Base-by-base conservation (phyloP, 106 monocot species). In the Phalaenopsis aphrodite region DNA sequence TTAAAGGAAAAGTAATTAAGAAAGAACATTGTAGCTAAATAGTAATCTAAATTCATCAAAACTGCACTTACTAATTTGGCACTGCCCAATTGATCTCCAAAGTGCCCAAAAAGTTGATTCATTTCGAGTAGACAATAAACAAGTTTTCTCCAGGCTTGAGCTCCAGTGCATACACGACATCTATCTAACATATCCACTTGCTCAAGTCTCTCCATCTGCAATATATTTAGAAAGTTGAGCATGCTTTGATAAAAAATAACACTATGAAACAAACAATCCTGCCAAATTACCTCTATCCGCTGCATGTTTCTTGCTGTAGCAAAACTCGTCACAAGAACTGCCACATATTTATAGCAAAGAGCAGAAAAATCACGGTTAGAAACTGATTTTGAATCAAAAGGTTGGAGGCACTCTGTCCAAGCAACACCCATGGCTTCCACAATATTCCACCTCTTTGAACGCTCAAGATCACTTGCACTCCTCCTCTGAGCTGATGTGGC, bases 401-500 rank as follows among this genome's bases (percentile, higher is more conserved):
- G 80, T 78, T 94, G 94, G 57, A 93, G 83, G 81, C 93, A 95
- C 78, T 95, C 94, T 69, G 75, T 88, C 99, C 99, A 99, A 43
- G 99, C 99, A 74, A 87, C 85, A 75, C 85, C 86, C 99, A 99
- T 99, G 17, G 99, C 95, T 82, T 95, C 99, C 64, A 85, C 84
- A 24, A 87, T 79, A 79, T 87, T 99, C 99, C 99, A 99, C 75
- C 99, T 93, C 85, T 88, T 99, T 78, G 95, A 86, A 78, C 99
- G 94, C 46, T 93, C 88, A 46, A 83, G 36, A 82, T 99, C 99
- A 73, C 87, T 87, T 30, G 56, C 42, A 81, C 87, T 93, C 78
- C 99, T 93, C 83, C 99, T 92, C 81, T 99, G 95, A 55, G 88
- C 89, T 75, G 99, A 99, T 75, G 99, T 99, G 16, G 99, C 99